A percentile compares a stretch with the other conserved stretches of the same genome.
phyloP scores from a whole-genome alignment of 306 rosid species.

The Cicer arietinum region DNA sequence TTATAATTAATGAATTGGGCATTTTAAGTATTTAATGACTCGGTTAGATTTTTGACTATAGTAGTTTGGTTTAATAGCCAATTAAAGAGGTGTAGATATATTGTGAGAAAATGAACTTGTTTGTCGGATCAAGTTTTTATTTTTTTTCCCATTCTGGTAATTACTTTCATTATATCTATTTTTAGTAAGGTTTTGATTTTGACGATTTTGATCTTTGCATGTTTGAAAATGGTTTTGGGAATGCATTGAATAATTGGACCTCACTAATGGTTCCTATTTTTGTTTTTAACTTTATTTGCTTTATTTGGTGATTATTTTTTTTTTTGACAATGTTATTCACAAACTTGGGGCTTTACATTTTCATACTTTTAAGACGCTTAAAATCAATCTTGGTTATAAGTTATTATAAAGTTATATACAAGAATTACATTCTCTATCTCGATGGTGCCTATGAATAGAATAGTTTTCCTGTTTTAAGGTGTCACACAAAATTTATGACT shows the following conservation, averaged over 20 bases:
- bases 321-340: conserved; percentile 34
- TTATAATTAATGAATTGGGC: conserved; percentile 20
- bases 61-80: conserved; percentile 24
- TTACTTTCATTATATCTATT: conserved; percentile 42
- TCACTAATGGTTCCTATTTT: neutral
- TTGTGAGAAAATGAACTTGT: conserved; percentile 21
- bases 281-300: conserved; percentile 30
- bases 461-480: conserved; percentile 8
- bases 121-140: conserved; percentile 40
- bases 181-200: conserved; percentile 43
- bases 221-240: conserved; percentile 40
- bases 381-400: neutral
- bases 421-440: conserved; percentile 2
- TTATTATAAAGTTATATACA: neutral
- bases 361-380: neutral
- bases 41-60: conserved; percentile 5
- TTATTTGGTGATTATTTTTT: conserved; percentile 27
- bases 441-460: conserved; percentile 16
- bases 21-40: conserved; percentile 14
- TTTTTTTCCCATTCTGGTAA: conserved; percentile 7
- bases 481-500: neutral
- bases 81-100: conserved; percentile 21
- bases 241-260: conserved; percentile 29
- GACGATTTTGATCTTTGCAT: conserved; percentile 37
- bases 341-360: conserved; percentile 1